phyloP scores from a whole-genome alignment of 2,329 filamentous ascomycete species.

The Monascus ruber region DNA sequence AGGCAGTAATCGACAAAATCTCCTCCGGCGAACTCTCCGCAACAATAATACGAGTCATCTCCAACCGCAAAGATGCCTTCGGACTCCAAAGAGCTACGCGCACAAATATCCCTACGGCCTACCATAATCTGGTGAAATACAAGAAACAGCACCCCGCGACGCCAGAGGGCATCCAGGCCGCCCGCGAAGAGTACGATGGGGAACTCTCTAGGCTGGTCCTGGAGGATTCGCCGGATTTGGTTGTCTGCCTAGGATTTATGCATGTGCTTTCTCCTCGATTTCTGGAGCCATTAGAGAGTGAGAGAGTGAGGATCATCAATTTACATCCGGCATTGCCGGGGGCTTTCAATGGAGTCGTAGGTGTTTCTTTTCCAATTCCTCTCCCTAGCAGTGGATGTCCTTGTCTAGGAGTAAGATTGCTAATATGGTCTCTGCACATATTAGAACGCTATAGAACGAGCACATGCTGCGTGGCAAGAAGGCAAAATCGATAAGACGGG shows the following conservation, averaged over 20 bases:
- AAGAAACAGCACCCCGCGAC: slow-evolving; percentile 56
- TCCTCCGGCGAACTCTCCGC: slow-evolving; percentile 38
- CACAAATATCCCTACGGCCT: slow-evolving; percentile 58
- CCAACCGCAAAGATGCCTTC: slow-evolving; percentile 53
- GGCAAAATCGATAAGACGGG: slow-evolving; percentile 59
- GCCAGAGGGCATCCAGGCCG: slow-evolving; percentile 38
- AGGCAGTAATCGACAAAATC: slow-evolving; percentile 59
- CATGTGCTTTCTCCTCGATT: slow-evolving; percentile 64
- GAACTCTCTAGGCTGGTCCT: slow-evolving; percentile 61
- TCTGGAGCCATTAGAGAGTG: slow-evolving; percentile 53
- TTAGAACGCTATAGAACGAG: slow-evolving; percentile 60
- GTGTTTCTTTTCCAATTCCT: slow-evolving; percentile 7
- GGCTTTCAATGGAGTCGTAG: slow-evolving; percentile 59
- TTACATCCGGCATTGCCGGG: slow-evolving; percentile 66
- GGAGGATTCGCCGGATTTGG: slow-evolving; percentile 54
- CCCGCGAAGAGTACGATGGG: slow-evolving; percentile 60
- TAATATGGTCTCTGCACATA: slow-evolving; percentile 1
- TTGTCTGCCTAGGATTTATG: slow-evolving; percentile 83
- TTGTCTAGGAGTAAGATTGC: neutral
- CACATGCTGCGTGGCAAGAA: slow-evolving; percentile 60
- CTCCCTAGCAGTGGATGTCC: neutral
- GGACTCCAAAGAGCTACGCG: slow-evolving; percentile 51
- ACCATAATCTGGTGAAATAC: slow-evolving; percentile 71
- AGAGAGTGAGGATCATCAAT: slow-evolving; percentile 63
- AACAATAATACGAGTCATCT: slow-evolving; percentile 52